Conservation (phyloP, 2,329 filamentous ascomycete genomes). For the Dichotomopilus funicola region DNA sequence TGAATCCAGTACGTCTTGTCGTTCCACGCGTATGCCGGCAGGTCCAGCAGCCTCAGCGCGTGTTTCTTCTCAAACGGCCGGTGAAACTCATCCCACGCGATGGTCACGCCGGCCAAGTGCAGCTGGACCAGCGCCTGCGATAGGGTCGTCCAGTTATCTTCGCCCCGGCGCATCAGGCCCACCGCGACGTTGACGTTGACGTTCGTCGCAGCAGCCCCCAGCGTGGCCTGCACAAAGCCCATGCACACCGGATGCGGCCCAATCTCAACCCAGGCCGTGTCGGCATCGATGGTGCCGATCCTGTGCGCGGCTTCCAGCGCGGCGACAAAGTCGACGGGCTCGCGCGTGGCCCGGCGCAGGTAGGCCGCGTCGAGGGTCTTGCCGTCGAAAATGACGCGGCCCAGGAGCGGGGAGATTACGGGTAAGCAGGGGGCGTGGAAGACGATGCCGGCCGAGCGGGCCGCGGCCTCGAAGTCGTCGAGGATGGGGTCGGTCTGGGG, state of each 20-base stretch:
- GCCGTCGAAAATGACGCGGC: constrained; percentile 49
- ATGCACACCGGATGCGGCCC: constrained; percentile 61
- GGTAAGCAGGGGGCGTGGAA: constrained; percentile 46
- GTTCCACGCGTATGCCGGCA: constrained; percentile 64
- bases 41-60: constrained; percentile 49
- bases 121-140: constrained; percentile 41
- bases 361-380: constrained; percentile 55
- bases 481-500: constrained; percentile 49
- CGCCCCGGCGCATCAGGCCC: constrained; percentile 48
- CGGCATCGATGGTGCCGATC: constrained; percentile 44
- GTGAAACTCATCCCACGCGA: constrained; percentile 64
- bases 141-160: constrained; percentile 53
- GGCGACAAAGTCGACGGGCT: constrained; percentile 62
- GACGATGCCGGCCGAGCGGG: constrained; percentile 23
- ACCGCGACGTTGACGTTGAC: constrained; percentile 33
- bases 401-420: constrained; percentile 62
- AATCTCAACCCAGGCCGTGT: constrained; percentile 60
- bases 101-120: constrained; percentile 49
- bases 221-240: constrained; percentile 51
- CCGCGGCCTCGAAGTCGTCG: constrained; percentile 49
- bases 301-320: constrained; percentile 49
- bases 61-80: constrained; percentile 48
- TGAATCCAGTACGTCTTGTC: constrained; percentile 67
- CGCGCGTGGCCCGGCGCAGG: constrained; percentile 57
- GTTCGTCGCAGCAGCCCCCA: constrained; percentile 26